Evolutionary conservation across 805 yeast species (phyloP).

Genomic region (Barnettozyma siamensis): DNA sequence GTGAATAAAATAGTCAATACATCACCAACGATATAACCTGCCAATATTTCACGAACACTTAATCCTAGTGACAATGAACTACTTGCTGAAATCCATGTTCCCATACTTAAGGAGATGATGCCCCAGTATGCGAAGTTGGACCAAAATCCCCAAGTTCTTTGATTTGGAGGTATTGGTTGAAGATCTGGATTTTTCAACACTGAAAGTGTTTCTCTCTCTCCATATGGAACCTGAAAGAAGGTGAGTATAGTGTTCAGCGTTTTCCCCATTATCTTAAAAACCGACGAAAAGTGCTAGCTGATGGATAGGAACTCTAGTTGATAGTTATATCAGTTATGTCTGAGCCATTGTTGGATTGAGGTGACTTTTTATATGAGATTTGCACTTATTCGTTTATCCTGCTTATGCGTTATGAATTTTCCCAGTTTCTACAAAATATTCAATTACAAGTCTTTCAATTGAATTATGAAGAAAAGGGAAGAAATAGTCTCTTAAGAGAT

Average conservation of each 20-base stretch:
- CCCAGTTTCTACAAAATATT: background rate
- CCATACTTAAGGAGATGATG: constrained; percentile 37
- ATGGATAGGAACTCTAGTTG: too few relatives aligned
- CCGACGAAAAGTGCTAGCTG: background rate
- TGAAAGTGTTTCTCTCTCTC: constrained; percentile 7
- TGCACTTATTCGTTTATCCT: background rate
- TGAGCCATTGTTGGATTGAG: too few relatives aligned
- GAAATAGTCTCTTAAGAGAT: too few relatives aligned
- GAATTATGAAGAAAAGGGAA: too few relatives aligned
- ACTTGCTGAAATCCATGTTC: constrained; percentile 41
- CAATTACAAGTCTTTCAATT: too few relatives aligned
- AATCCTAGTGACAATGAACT: constrained; percentile 41
- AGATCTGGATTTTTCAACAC: constrained; percentile 10
- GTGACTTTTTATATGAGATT: too few relatives aligned
- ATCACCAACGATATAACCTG: constrained; percentile 39
- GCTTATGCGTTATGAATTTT: background rate
- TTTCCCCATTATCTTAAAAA: background rate
- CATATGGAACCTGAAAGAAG: constrained; percentile 5
- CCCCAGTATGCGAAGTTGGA: constrained; percentile 41
- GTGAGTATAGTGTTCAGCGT: background rate
- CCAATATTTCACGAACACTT: constrained; percentile 40
- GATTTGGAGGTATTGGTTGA: constrained; percentile 14
- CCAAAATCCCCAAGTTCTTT: constrained; percentile 36
- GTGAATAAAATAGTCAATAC: constrained; percentile 38
- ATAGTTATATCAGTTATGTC: too few relatives aligned